Base-by-base conservation (phyloP, 2,329 filamentous ascomycete species). In the Metarhizium album region DNA sequence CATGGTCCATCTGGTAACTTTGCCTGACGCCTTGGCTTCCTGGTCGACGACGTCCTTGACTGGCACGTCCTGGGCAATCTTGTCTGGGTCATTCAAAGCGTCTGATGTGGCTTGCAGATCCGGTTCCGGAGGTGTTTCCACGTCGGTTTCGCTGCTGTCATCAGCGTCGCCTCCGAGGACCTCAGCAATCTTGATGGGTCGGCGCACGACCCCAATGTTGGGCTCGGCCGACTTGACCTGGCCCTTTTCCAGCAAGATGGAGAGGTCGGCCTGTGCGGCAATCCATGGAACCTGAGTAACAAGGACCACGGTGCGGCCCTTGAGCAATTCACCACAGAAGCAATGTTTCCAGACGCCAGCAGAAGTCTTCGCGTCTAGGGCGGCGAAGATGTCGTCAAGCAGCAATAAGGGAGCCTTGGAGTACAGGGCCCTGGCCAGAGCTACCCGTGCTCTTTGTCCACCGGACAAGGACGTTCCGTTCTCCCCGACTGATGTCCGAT, bases 351-450 rank as follows among this genome's bases (percentile, higher is more conserved):
- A 82, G 2, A 83, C 68, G 2, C 70, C 66, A 16, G 75, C 74
- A 1, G 75, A 73, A 0, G 79, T 82, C 55, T 79, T 78, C 18
- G 78, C 71, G 56, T 82, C 79, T 1, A 82, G 67, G 0, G 79
- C 79, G 1, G 78, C 78, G 55, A 82, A 79, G 2, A 81, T 70
- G 52, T 82, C 79, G 54, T 82, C 79, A 1, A 82, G 70, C 1
- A 82, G 65, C 22, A 82, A 64, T 2, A 80, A 66, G 2, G 74
- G 67, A 0, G 78, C 72, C 49, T 74, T 74, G 1, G 78, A 80
- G 60, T 82, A 82, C 1, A 82, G 60, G 6, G 78, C 74, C 51
- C 79, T 69, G 1, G 79, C 79, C 33, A 82, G 61, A 13, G 77
- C 75, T 35, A 81, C 74, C 5, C 77, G 70, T 29, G 76, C 76